Evolutionary conservation across 176 grass and related monocot genomes (phyloP), one percentile per base, ranked within the genome.

Genomic region (Olyra latifolia): DNA sequence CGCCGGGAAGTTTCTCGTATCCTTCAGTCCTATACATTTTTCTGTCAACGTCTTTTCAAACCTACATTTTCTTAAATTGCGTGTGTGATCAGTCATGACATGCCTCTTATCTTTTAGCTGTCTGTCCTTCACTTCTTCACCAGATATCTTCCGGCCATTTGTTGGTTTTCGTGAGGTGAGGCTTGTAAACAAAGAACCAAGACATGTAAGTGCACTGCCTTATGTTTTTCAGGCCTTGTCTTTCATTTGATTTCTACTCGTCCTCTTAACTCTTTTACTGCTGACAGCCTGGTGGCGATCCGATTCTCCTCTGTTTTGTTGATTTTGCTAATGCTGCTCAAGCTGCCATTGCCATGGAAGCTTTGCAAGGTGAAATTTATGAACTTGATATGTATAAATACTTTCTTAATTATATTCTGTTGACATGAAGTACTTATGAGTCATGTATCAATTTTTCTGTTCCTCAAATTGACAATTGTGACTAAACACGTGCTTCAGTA

Each of bases 1-100:
- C 83, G 92, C 32, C 86, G 92, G 76, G 92, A 94, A 88, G 92
- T 94, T 80, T 94, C 92, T 81, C 88, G 92, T 94, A 94, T 94
- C 92, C 92, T 88, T 74, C 23, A 78, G 59, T 39, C 10, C 17
- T 68, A 61, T 76, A 63, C n/a, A n/a, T 76, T 70, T 70, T 47
- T 81, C 15, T 47, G 45, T 7, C 11, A 17, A 30, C 43, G 5
- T 27, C 1, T 63, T 56, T 56, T 47, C 60, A 58, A 47, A 56
- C 61, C 27, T 83, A 1, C 22, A 48, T 43, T 41, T 83, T 42
- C 23, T 64, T 60, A 61, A 54, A 46, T 8, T 69, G 50, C 41
- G 53, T 45, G 25, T 74, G 5, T 61, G 10, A 39, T 44, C 35
- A 61, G 12, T 29, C 42, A 50, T 52, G 25, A 56, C 24, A 59